phyloP scores from a whole-genome alignment of 305 asterid species.

The Solanum hybrid region DNA sequence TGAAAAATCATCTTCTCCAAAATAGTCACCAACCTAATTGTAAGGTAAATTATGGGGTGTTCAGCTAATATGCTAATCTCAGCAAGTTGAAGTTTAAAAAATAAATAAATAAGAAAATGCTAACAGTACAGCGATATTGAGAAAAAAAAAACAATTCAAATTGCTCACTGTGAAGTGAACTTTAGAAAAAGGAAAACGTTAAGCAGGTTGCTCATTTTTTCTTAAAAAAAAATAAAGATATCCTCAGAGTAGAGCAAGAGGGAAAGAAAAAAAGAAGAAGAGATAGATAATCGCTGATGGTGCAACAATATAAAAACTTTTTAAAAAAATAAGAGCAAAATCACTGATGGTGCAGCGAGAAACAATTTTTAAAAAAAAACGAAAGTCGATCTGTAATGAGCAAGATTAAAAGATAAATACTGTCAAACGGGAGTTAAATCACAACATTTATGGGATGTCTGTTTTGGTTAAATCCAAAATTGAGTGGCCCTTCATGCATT shows the following conservation, averaged over 20 bases:
- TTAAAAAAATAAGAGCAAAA: background rate
- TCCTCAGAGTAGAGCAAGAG: background rate
- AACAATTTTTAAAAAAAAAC: rapidly evolving
- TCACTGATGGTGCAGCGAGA: background rate
- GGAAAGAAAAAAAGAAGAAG: background rate
- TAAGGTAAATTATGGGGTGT: background rate
- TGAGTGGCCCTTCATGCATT: background rate
- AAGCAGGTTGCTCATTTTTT: background rate
- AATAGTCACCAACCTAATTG: background rate
- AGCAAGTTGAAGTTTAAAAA: background rate
- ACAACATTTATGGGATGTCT: background rate
- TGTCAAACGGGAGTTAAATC: background rate
- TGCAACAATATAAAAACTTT: background rate
- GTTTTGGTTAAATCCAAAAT: background rate
- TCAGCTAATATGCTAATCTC: background rate
- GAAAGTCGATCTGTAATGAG: background rate
- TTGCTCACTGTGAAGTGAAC: background rate
- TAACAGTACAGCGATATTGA: too few relatives aligned
- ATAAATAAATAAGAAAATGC: too few relatives aligned
- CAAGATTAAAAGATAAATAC: background rate
- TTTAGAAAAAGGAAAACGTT: too few relatives aligned
- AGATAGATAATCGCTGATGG: background rate
- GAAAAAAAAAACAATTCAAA: too few relatives aligned
- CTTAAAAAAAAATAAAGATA: too few relatives aligned
- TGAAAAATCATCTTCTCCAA: background rate